Evolutionary conservation across 2,329 filamentous ascomycete genomes (phyloP).

Genomic region (Arthroderma sp.): DNA sequence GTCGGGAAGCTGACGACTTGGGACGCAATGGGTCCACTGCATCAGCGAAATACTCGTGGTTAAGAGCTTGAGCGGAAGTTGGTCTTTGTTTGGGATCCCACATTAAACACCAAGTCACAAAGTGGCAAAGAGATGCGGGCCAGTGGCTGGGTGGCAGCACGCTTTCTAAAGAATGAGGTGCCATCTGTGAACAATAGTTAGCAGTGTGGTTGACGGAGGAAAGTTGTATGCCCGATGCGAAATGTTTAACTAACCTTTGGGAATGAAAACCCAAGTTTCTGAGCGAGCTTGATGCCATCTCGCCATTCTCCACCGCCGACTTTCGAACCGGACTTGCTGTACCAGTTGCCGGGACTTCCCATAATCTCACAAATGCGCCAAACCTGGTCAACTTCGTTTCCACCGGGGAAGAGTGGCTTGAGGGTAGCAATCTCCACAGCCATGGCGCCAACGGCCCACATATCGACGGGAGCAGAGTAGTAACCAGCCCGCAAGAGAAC

Average conservation of each 20-base stretch:
- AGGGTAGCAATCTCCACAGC: conserved; percentile 93
- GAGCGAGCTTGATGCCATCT: conserved; percentile 79
- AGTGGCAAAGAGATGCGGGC: conserved; percentile 75
- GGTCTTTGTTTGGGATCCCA: conserved; percentile 92
- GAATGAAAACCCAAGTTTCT: conserved; percentile 96
- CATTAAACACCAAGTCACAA: conserved; percentile 97
- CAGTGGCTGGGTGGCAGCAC: conserved; percentile 84
- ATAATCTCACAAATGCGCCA: conserved; percentile 99
- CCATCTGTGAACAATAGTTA: conserved; percentile 51
- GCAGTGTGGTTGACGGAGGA: neutral
- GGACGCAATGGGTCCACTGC: conserved; percentile 82
- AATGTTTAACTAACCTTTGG: conserved; percentile 48
- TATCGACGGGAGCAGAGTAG: conserved; percentile 94
- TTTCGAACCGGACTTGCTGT: conserved; percentile 67
- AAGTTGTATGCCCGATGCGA: neutral
- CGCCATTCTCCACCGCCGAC: conserved; percentile 97
- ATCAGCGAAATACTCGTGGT: conserved; percentile 88
- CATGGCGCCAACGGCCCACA: conserved; percentile 98
- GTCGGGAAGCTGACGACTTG: conserved; percentile 75
- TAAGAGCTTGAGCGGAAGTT: conserved; percentile 84
- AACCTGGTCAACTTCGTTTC: conserved; percentile 97
- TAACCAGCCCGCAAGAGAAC: conserved; percentile 86
- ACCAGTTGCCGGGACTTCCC: conserved; percentile 97
- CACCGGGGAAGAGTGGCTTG: conserved; percentile 91
- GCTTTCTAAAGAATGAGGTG: conserved; percentile 88